Conservation (phyloP, 1,139 yeast species). For the Debaryomyces coudertii region DNA sequence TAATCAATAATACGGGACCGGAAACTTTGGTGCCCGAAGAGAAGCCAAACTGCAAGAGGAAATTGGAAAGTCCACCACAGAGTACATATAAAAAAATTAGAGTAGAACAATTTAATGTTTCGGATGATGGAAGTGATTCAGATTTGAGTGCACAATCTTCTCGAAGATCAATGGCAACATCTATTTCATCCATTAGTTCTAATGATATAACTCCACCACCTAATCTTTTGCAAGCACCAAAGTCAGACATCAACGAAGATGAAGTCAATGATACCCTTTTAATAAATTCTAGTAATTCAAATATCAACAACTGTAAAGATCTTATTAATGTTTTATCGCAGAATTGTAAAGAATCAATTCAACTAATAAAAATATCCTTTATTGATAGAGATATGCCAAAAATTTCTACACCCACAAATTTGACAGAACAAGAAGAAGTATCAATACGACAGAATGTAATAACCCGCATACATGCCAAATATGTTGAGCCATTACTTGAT, state of each 20-base stretch:
- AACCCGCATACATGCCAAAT: constrained; percentile 18
- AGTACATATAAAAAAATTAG: constrained; percentile 4
- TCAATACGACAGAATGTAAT: constrained; percentile 14
- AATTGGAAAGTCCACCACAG: neutral
- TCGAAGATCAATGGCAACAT: constrained; percentile 11
- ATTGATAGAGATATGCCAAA: constrained; percentile 13
- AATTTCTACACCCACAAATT: constrained; percentile 3
- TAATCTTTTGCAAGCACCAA: neutral
- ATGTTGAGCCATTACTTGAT: constrained; percentile 22
- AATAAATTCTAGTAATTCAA: constrained; percentile 3
- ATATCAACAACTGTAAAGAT: constrained; percentile 1
- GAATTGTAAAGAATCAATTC: constrained; percentile 8
- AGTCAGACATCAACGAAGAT: neutral
- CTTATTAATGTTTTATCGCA: constrained; percentile 10
- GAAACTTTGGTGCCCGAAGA: neutral
- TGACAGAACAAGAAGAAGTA: constrained; percentile 7
- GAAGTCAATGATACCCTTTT: neutral
- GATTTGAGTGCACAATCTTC: constrained; percentile 9
- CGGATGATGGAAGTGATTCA: constrained; percentile 4
- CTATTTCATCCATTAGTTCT: constrained; percentile 11
- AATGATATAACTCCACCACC: constrained; percentile 4
- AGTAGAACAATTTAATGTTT: constrained; percentile 4
- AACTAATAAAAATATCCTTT: constrained; percentile 10
- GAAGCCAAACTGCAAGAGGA: neutral
- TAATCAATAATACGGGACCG: constrained; percentile 1